Conservation (phyloP, 1,284 basidiomycete genomes). For the Moesziomyces sp. region DNA sequence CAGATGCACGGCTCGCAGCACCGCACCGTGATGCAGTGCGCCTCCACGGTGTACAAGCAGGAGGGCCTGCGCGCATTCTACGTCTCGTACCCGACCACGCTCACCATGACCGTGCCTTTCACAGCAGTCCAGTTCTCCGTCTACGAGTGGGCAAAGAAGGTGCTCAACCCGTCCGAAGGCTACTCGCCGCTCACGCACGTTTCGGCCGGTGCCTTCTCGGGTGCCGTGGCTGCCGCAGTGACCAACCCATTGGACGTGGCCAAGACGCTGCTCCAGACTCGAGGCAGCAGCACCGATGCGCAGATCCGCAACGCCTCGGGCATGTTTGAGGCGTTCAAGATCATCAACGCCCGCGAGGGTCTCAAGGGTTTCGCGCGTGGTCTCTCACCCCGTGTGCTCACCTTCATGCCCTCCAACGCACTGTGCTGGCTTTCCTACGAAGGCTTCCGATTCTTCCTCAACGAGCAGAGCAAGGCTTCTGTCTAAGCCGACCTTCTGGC, state of each 20-base stretch:
- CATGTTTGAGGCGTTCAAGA: slow-evolving; percentile 86
- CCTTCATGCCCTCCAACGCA: slow-evolving; percentile 96
- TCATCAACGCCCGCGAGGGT: slow-evolving; percentile 89
- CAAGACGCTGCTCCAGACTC: slow-evolving; percentile 94
- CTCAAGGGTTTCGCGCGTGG: slow-evolving; percentile 86
- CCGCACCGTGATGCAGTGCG: slow-evolving; percentile 83
- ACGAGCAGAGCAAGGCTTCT: slow-evolving; percentile 47
- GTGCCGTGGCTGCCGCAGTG: slow-evolving; percentile 91
- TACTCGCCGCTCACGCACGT: slow-evolving; percentile 95
- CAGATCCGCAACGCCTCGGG: slow-evolving; percentile 86
- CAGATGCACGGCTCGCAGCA: slow-evolving; percentile 92
- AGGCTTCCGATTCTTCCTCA: slow-evolving; percentile 65
- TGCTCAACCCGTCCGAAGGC: slow-evolving; percentile 83
- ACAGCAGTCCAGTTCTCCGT: slow-evolving; percentile 97
- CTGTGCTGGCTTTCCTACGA: slow-evolving; percentile 83
- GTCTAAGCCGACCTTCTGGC: slow-evolving; percentile 4
- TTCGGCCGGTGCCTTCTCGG: slow-evolving; percentile 88
- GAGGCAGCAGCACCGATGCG: slow-evolving; percentile 82
- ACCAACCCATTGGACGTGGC: slow-evolving; percentile 99
- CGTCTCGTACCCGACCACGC: slow-evolving; percentile 96
- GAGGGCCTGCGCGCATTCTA: slow-evolving; percentile 96
- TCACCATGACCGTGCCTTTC: slow-evolving; percentile 94
- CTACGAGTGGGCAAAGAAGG: slow-evolving; percentile 90
- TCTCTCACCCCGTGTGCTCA: slow-evolving; percentile 88
- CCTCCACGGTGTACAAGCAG: slow-evolving; percentile 80